Evolutionary conservation across 176 grass and related monocot species (phyloP).

Genomic region (Triticum urartu): DNA sequence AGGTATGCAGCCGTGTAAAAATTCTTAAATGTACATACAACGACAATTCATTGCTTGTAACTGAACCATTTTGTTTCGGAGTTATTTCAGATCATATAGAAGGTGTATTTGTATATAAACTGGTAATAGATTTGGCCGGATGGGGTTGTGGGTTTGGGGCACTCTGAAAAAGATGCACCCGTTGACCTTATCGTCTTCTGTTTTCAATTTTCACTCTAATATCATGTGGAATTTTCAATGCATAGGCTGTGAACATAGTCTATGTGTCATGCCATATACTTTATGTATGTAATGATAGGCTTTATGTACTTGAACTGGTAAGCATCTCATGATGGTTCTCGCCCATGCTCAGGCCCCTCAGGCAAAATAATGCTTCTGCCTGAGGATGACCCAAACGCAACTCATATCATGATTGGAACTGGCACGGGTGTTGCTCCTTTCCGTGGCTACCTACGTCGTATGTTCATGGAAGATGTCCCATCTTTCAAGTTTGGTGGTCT

Average conservation of each 20-base stretch:
- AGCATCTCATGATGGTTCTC: slow-evolving; percentile 13
- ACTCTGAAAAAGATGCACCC: background rate
- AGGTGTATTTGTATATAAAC: background rate
- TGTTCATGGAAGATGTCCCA: slow-evolving; percentile 98
- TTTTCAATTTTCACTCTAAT: background rate
- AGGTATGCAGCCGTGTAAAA: slow-evolving; percentile 42
- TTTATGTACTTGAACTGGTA: background rate
- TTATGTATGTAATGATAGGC: background rate
- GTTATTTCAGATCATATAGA: slow-evolving; percentile 1
- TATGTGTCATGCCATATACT: background rate
- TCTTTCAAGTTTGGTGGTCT: slow-evolving; percentile 77
- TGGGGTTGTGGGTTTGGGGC: background rate
- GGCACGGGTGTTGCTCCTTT: slow-evolving; percentile 89
- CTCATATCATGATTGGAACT: slow-evolving; percentile 98
- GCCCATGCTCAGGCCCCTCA: slow-evolving; percentile 57
- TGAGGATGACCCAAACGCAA: slow-evolving; percentile 78
- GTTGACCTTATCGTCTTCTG: background rate
- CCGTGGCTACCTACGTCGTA: slow-evolving; percentile 82
- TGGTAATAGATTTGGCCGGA: background rate
- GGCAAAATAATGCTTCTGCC: slow-evolving; percentile 98
- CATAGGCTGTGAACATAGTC: background rate
- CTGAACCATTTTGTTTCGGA: background rate
- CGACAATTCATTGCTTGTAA: background rate
- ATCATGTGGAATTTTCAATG: background rate
- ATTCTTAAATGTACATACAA: background rate